These are phyloP conservation scores for Trichoderma citrinoviride DNA, from an alignment of 2,329 filamentous ascomycete genomes.

Conservation along the genomic window DNA sequence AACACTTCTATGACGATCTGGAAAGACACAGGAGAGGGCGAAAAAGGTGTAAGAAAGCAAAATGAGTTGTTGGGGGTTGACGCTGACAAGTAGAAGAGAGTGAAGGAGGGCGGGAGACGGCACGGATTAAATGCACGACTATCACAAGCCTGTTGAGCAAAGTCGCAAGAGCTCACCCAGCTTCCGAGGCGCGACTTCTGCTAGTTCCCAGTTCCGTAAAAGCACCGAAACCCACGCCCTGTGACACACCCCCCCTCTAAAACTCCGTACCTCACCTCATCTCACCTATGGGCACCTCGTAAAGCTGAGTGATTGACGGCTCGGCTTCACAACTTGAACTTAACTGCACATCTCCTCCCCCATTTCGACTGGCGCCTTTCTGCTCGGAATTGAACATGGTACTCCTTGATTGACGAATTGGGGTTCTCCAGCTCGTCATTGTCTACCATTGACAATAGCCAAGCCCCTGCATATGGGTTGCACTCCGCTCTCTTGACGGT, in stretches of 20 bases:
- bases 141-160: slow-evolving; percentile 15
- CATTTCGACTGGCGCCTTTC: background rate
- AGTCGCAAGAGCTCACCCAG: background rate
- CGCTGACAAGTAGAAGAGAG: background rate
- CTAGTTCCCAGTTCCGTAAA: background rate
- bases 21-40: background rate
- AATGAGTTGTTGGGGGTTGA: background rate
- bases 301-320: no score
- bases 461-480: background rate
- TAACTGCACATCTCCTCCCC: background rate
- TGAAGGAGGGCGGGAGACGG: background rate
- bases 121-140: slow-evolving; percentile 10
- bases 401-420: no score
- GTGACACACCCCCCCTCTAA: background rate
- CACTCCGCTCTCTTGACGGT: no score
- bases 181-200: slow-evolving; percentile 1
- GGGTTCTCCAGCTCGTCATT: background rate
- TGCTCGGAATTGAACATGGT: background rate
- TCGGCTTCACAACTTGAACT: no score
- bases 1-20: background rate
- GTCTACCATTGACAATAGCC: background rate
- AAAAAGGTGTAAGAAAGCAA: background rate
- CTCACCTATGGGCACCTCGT: background rate
- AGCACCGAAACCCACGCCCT: background rate
- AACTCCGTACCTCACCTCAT: background rate